phyloP scores from a whole-genome alignment of 176 grass and related monocot species.

The Avena sativa region DNA sequence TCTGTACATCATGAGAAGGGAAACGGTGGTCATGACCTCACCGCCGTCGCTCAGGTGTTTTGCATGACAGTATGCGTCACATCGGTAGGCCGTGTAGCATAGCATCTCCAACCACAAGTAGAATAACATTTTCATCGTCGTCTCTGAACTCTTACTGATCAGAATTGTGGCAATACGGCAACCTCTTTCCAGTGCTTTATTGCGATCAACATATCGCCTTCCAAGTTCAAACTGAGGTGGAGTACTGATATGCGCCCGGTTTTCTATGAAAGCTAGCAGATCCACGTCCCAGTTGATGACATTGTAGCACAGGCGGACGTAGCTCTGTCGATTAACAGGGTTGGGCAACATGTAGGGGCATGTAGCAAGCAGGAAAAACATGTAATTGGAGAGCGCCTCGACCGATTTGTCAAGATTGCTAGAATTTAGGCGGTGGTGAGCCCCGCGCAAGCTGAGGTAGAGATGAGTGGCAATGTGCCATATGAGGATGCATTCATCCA shows the following conservation, averaged over 20 bases:
- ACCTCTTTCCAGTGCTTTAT: no score
- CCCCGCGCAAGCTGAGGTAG: neutral
- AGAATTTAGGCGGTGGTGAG: no score
- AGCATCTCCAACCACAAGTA: neutral
- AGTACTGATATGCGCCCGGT: no score
- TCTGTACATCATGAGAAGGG: neutral
- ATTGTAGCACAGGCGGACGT: neutral
- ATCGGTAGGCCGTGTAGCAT: neutral
- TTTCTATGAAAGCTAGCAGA: no score
- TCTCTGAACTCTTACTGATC: neutral
- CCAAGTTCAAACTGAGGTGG: no score
- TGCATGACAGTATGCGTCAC: neutral
- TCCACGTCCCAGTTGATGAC: no score
- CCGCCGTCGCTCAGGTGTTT: neutral
- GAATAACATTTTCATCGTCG: neutral
- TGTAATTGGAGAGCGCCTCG: neutral
- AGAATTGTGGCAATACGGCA: neutral
- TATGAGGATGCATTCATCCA: neutral
- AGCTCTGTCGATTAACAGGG: neutral
- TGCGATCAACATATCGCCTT: no score
- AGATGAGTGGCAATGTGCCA: neutral
- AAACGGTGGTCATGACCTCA: neutral
- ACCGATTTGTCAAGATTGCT: neutral
- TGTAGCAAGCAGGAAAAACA: neutral
- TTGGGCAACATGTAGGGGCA: neutral